Conservation (phyloP, 176 grass and related monocot species). For the Oryza meyeriana region DNA sequence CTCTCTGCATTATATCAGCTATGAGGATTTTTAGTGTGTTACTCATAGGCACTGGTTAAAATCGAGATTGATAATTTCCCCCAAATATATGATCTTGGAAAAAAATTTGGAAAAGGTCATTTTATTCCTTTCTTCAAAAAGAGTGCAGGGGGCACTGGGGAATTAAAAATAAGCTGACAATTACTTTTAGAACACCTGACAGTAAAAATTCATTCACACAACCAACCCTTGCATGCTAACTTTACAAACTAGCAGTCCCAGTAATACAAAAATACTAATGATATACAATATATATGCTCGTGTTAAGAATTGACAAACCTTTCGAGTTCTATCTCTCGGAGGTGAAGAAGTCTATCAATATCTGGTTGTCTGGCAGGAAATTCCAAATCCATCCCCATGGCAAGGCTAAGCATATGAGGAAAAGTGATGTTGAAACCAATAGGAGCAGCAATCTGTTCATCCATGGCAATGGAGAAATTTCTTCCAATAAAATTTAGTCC, state of each 20-base stretch:
- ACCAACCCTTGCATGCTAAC: background rate
- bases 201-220: background rate
- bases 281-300: background rate
- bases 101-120: background rate
- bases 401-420: slow-evolving; percentile 54
- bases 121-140: background rate
- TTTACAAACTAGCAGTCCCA: background rate
- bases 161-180: background rate
- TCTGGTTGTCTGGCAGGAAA: slow-evolving; percentile 36
- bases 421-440: slow-evolving; percentile 77
- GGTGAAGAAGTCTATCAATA: slow-evolving; percentile 24
- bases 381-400: slow-evolving; percentile 49
- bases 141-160: background rate
- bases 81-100: background rate
- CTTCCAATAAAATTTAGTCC: slow-evolving; percentile 55
- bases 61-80: background rate
- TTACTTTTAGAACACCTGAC: background rate
- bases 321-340: slow-evolving; percentile 50
- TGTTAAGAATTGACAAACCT: slow-evolving; percentile 33
- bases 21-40: background rate
- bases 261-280: background rate
- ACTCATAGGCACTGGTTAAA: background rate
- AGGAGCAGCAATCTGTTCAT: slow-evolving; percentile 42
- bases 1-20: slow-evolving; percentile 34
- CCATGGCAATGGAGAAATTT: slow-evolving; percentile 48